Conservation (phyloP, 2,329 filamentous ascomycete species). For the Trichoderma brevicompactum region DNA sequence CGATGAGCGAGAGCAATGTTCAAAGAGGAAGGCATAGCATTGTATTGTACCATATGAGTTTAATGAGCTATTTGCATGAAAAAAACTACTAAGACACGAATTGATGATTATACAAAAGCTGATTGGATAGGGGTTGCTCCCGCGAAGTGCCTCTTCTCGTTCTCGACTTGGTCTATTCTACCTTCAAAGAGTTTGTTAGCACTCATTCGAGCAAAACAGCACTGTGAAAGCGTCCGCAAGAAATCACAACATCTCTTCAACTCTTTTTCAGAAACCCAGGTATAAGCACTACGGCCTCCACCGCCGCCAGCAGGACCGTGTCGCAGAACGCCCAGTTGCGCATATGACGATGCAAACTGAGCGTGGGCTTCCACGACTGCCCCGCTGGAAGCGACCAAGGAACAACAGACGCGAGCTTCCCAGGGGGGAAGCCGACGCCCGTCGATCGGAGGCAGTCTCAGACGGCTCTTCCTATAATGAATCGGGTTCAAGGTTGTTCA, state of each 20-base stretch:
- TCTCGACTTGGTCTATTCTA: not conserved
- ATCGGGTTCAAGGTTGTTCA: conserved; percentile 48
- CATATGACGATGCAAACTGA: conserved; percentile 44
- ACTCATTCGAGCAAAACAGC: not conserved
- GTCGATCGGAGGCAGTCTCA: conserved; percentile 45
- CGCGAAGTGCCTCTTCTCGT: not conserved
- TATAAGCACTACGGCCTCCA: conserved; percentile 52
- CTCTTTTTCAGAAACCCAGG: conserved; percentile 51
- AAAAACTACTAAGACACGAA: conserved; percentile 7
- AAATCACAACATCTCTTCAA: conserved; percentile 28
- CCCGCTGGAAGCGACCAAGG: conserved; percentile 27
- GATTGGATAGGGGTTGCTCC: not conserved
- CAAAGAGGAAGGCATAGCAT: not conserved
- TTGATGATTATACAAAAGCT: conserved; percentile 1
- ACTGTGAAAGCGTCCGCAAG: not conserved
- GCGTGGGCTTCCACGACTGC: conserved; percentile 30
- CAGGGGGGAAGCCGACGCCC: conserved; percentile 2
- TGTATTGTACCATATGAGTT: not conserved
- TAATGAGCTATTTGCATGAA: conserved; percentile 31
- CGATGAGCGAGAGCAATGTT: not conserved
- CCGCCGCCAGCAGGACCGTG: conserved; percentile 39
- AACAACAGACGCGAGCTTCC: conserved; percentile 16
- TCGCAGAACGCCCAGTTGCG: conserved; percentile 32
- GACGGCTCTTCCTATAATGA: conserved; percentile 53
- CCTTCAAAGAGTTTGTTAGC: conserved; percentile 26